These are phyloP conservation scores for Paramecium octaurelia DNA, from an alignment of 73 alveolate genomes.

Conservation along the genomic window DNA sequence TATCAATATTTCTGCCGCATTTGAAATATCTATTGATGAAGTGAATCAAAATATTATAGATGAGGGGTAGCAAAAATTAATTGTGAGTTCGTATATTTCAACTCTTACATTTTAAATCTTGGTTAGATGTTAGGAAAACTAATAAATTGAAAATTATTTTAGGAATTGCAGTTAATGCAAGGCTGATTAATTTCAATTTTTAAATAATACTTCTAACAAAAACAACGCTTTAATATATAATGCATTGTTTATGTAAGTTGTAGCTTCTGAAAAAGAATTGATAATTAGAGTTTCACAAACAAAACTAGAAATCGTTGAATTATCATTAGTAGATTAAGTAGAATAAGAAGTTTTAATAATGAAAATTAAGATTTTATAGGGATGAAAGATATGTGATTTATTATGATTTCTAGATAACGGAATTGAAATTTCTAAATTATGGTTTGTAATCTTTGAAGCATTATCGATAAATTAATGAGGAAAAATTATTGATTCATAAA, in stretches of 20 bases:
- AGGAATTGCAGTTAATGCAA: not conserved
- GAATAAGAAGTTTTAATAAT: not conserved
- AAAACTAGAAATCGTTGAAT: not conserved
- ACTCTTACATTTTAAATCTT: not conserved
- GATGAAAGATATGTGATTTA: not conserved
- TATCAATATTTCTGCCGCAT: not conserved
- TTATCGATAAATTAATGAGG: too few species aligned
- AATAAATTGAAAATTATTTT: not conserved
- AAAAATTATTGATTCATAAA: too few species aligned
- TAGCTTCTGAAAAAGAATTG: not conserved
- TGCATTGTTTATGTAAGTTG: not conserved
- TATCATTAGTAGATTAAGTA: not conserved
- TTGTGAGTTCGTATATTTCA: not conserved
- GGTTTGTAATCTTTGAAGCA: too few species aligned
- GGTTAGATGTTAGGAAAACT: not conserved
- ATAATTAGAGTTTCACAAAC: not conserved
- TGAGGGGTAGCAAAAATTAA: not conserved
- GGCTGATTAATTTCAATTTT: not conserved
- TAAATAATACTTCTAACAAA: not conserved
- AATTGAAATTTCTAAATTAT: too few species aligned
- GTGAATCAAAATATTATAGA: not conserved
- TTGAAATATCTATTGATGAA: not conserved
- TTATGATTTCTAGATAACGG: too few species aligned
- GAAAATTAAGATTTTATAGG: not conserved
- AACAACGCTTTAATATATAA: not conserved